Percentiles rank a stretch among this genome's conserved stretches.
These are phyloP conservation scores for Sabuloglossum arenarium DNA, from an alignment of 495 filamentous ascomycete genomes.

Conservation along the genomic window DNA sequence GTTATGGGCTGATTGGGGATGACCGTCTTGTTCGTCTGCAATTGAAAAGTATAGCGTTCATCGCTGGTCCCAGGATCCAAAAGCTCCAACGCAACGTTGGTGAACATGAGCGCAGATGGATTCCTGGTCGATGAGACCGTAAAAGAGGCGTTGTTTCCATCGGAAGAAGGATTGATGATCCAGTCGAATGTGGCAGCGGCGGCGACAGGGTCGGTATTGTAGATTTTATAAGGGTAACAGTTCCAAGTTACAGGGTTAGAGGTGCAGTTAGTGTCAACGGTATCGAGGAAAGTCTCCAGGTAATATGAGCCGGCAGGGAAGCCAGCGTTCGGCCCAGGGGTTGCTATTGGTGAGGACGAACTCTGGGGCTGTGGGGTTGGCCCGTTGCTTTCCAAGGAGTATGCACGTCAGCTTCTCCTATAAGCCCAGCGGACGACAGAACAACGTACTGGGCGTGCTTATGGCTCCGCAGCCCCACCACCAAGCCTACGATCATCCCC, in stretches of 20 bases:
- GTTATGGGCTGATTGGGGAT: conserved; percentile 18
- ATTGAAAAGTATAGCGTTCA: conserved; percentile 30
- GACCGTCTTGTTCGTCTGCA: conserved; percentile 23
- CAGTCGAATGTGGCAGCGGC: conserved; percentile 31
- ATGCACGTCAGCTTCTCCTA: not conserved
- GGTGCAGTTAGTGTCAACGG: conserved; percentile 26
- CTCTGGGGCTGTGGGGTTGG: not conserved
- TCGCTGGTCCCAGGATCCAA: conserved; percentile 13
- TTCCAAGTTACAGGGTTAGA: conserved; percentile 26
- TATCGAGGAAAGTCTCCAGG: conserved; percentile 31
- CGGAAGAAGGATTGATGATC: conserved; percentile 21
- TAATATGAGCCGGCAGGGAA: conserved; percentile 36
- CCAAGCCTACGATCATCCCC: conserved; percentile 23
- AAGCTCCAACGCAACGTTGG: conserved; percentile 19
- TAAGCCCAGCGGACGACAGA: not conserved
- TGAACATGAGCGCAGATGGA: conserved; percentile 5
- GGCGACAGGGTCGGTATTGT: conserved; percentile 13
- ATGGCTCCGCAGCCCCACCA: conserved; percentile 20
- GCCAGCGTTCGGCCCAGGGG: not conserved
- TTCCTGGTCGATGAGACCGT: conserved; percentile 6
- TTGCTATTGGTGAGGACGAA: not conserved
- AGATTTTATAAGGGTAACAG: conserved; percentile 32
- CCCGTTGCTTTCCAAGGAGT: not conserved
- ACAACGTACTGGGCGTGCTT: conserved; percentile 4
- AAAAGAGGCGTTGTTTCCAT: not conserved